phyloP scores from a whole-genome alignment of 768 basidiomycete species.

The Termitomyces sp. region DNA sequence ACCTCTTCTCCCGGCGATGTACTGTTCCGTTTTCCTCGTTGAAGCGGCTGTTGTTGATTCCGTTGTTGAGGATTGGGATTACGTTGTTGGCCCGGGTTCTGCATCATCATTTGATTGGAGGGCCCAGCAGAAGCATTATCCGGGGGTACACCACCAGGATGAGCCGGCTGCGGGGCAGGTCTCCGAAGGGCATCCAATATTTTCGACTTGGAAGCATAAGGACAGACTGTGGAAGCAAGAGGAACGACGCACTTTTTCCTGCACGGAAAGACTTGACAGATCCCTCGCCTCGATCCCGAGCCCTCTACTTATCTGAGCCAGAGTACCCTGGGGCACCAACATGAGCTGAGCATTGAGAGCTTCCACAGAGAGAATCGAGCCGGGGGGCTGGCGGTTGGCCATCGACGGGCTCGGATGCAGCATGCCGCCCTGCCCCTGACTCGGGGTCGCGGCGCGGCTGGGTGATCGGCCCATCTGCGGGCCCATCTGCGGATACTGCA shows the following conservation, averaged over 20 bases:
- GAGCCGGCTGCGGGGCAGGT: conserved; percentile 12
- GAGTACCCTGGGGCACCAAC: conserved; percentile 25
- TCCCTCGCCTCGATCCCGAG: conserved; percentile 11
- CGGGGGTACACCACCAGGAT: conserved; percentile 14
- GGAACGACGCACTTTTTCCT: conserved; percentile 56
- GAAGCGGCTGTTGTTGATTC: conserved; percentile 22
- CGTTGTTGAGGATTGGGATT: conserved; percentile 19
- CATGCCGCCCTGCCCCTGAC: conserved; percentile 26
- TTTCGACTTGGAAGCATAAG: not conserved
- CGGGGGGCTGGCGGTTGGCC: conserved; percentile 34
- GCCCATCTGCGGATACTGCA: conserved; percentile 36
- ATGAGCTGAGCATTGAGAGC: conserved; percentile 36
- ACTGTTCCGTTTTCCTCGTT: conserved; percentile 44
- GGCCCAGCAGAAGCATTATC: conserved; percentile 37
- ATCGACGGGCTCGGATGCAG: conserved; percentile 58
- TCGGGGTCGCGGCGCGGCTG: conserved; percentile 43
- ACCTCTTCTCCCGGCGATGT: conserved; percentile 64
- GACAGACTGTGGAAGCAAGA: not conserved
- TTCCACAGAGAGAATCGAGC: conserved; percentile 7
- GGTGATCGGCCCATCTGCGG: conserved; percentile 47
- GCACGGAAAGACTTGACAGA: conserved; percentile 1
- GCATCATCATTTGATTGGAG: conserved; percentile 32
- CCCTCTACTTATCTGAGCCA: conserved; percentile 20
- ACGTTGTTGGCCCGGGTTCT: conserved; percentile 22
- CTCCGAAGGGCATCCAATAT: conserved; percentile 20